Evolutionary conservation across 495 filamentous ascomycete species (phyloP), one percentile per base, ranked within the genome.

Genomic region (Apiosordaria backusii): DNA sequence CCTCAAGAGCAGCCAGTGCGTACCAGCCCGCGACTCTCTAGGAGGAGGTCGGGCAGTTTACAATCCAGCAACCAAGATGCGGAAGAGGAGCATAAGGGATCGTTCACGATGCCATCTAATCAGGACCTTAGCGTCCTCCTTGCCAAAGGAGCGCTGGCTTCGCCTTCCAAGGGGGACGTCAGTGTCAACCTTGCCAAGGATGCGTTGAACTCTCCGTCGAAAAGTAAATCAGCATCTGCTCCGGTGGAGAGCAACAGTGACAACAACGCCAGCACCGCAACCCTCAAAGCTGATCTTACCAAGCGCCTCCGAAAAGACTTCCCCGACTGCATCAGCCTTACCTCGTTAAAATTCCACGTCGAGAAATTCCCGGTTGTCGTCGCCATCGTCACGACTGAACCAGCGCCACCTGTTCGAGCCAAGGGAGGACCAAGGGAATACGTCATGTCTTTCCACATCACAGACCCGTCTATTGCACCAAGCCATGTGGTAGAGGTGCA

Each of bases 401-500:
- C 86, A 0, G 77, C 81, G 3, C 77, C 83, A 4, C 82, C 88
- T 2, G 76, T 80, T 25, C 84, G 87, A 27, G 86, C 89, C 13
- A 87, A 87, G 63, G 79, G 82, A 18, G 90, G 89, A 1, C 87
- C 88, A 5, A 81, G 85, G 64, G 89, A 96, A 71, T 93, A 86
- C 74, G 81, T 84, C 72, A 80, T 91, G 63, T 85, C 86, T 22
- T 83, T 95, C 57, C 83, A 85, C 50, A 79, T 96, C 62, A 89
- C 88, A 0, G 92, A 96, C 74, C 83, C 85, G 19, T 83, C 85
- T 0, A 77, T 79, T 13, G 80, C 78, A 0, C 82, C 83, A 0
- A 70, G 68, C 23, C 62, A 67, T 0, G 83, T 85, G 1, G 77
- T 76, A 2, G 81, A 85, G 66, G 90, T 91, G 0, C 87, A 90